Evolutionary conservation across 2,329 filamentous ascomycete genomes (phyloP).

Genomic region (Fusarium graminum): DNA sequence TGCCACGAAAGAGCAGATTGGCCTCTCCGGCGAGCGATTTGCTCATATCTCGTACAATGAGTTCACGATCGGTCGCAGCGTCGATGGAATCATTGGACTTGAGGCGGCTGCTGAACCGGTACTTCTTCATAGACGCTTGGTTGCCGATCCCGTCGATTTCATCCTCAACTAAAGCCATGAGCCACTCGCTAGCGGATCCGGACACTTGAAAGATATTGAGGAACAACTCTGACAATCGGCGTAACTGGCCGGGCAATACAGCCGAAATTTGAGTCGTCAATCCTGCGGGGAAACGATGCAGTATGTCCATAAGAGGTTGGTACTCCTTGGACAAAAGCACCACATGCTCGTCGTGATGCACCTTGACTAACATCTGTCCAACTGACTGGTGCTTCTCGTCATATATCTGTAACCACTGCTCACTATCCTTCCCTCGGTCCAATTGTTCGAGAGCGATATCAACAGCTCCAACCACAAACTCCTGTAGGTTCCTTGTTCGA

Average conservation of each 20-base stretch:
- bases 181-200: slow-evolving; percentile 85
- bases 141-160: slow-evolving; percentile 95
- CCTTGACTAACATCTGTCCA: slow-evolving; percentile 86
- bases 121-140: slow-evolving; percentile 79
- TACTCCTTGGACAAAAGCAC: slow-evolving; percentile 91
- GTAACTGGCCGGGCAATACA: slow-evolving; percentile 81
- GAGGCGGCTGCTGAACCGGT: slow-evolving; percentile 78
- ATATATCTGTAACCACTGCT: slow-evolving; percentile 88
- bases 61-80: slow-evolving; percentile 74
- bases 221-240: slow-evolving; percentile 84
- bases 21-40: slow-evolving; percentile 87
- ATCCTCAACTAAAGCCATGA: slow-evolving; percentile 93
- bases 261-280: slow-evolving; percentile 88
- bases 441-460: slow-evolving; percentile 85
- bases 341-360: slow-evolving; percentile 88
- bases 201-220: slow-evolving; percentile 97
- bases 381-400: slow-evolving; percentile 82
- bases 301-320: slow-evolving; percentile 80
- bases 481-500: slow-evolving; percentile 60
- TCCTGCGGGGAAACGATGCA: slow-evolving; percentile 86
- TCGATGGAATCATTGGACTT: slow-evolving; percentile 78
- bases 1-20: slow-evolving; percentile 94
- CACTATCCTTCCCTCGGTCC: slow-evolving; percentile 80
- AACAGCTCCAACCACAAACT: slow-evolving; percentile 76
- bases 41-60: slow-evolving; percentile 80